Conservation (phyloP, 192 early-diverging fungal genomes). For the Pilobolus umbonatus region DNA sequence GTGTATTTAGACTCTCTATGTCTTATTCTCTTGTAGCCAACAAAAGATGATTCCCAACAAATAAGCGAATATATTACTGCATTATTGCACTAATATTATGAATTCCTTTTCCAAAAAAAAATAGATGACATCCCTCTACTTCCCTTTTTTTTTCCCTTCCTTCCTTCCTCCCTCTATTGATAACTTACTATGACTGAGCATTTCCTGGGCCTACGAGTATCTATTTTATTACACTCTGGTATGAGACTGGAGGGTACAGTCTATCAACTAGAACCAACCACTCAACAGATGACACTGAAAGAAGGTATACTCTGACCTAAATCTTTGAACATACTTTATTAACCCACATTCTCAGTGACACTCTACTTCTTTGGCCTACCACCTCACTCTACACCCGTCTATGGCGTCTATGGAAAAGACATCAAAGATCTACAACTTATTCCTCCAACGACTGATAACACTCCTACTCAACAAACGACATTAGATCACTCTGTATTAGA, state of each 20-base stretch:
- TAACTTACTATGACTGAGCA: slow-evolving; percentile 41
- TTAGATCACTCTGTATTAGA: neutral
- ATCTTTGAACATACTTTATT: neutral
- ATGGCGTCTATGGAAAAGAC: slow-evolving; percentile 55
- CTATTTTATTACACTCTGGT: slow-evolving; percentile 46
- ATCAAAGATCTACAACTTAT: slow-evolving; percentile 63
- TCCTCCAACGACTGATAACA: slow-evolving; percentile 5
- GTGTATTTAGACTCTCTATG: no score
- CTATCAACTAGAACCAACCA: slow-evolving; percentile 50
- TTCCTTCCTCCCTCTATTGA: slow-evolving; percentile 2
- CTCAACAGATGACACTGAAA: slow-evolving; percentile 56
- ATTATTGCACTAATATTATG: neutral
- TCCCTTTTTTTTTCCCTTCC: neutral
- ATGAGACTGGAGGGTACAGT: slow-evolving; percentile 55
- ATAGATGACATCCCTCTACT: no score
- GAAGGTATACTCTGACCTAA: slow-evolving; percentile 42
- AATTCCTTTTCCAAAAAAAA: neutral
- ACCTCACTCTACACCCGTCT: slow-evolving; percentile 35
- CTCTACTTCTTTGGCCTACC: slow-evolving; percentile 33
- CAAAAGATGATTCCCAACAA: neutral
- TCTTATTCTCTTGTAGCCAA: neutral
- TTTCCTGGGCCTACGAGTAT: slow-evolving; percentile 53
- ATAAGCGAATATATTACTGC: neutral
- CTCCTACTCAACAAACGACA: neutral
- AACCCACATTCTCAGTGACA: slow-evolving; percentile 1